Evolutionary conservation across 2,329 filamentous ascomycete genomes (phyloP).

Genomic region (Sphaerulina populicola): DNA sequence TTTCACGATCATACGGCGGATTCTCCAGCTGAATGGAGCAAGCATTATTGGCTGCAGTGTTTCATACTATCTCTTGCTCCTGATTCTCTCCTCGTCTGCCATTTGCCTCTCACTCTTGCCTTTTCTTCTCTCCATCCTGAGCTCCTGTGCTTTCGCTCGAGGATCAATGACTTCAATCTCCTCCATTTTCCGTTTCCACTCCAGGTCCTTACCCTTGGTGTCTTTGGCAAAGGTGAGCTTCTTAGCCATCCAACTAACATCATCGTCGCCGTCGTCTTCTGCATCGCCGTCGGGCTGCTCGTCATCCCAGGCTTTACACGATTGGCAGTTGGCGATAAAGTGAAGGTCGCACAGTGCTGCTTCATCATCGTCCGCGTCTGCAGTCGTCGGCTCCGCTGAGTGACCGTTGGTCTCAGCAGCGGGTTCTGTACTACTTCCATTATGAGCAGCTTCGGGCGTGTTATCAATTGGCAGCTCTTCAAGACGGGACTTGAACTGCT

Average conservation of each 20-base stretch:
- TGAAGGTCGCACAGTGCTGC: conserved; percentile 80
- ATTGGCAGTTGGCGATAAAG: conserved; percentile 92
- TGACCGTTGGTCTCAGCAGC: conserved; percentile 4
- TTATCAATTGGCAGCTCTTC: conserved; percentile 37
- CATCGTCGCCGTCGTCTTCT: conserved; percentile 43
- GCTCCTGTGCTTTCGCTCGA: conserved; percentile 26
- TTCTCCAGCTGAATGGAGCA: no score
- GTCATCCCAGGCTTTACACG: conserved; percentile 77
- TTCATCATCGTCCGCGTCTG: conserved; percentile 52
- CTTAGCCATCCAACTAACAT: conserved; percentile 76
- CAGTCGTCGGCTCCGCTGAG: conserved; percentile 3
- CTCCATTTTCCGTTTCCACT: conserved; percentile 81
- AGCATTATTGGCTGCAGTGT: no score
- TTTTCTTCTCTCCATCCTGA: conserved; percentile 24
- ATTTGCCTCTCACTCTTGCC: conserved; percentile 13
- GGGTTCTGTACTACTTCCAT: neutral
- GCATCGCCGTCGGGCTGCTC: conserved; percentile 50
- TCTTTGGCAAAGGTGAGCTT: conserved; percentile 80
- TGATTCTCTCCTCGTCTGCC: conserved; percentile 18
- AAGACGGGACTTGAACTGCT: conserved; percentile 71
- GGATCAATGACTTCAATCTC: conserved; percentile 80
- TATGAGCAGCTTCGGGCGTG: neutral
- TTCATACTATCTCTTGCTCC: conserved; percentile 5
- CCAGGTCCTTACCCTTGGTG: conserved; percentile 79
- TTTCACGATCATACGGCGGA: no score